A percentile compares a stretch with the other conserved stretches of the same genome.
phyloP scores from a whole-genome alignment of 164 flowering plant genomes.

The Malania oleifera region DNA sequence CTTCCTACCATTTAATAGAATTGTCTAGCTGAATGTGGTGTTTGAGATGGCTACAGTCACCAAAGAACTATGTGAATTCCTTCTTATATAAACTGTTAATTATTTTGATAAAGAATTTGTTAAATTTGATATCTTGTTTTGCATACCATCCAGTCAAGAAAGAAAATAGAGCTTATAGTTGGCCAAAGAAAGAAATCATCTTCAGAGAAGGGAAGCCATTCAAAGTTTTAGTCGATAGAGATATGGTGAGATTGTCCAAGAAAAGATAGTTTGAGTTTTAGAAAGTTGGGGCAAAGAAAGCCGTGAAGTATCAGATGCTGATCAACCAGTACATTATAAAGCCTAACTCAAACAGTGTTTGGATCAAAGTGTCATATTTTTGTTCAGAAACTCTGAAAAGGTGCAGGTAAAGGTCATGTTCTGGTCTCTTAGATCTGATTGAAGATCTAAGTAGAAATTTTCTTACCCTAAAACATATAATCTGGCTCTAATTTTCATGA shows the following conservation, averaged over 20 bases:
- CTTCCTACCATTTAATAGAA: conserved; percentile 30
- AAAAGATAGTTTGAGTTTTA: too few relatives aligned
- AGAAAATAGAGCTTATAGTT: conserved; percentile 73
- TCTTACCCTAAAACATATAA: conserved; percentile 4
- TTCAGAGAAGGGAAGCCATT: conserved; percentile 50
- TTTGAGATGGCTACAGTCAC: conserved; percentile 30
- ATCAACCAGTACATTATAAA: conserved; percentile 48
- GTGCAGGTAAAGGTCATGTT: conserved; percentile 63
- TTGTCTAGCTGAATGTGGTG: conserved; percentile 32
- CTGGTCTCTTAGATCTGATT: conserved; percentile 24
- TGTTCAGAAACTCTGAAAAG: conserved; percentile 36
- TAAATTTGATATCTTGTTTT: conserved; percentile 36
- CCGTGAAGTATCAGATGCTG: conserved; percentile 63
- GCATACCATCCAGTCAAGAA: conserved; percentile 74
- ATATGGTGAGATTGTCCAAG: conserved; percentile 42
- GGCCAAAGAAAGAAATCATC: conserved; percentile 66
- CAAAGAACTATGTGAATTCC: conserved; percentile 14
- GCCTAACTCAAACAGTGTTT: conserved; percentile 40
- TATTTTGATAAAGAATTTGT: too few relatives aligned
- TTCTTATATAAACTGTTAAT: too few relatives aligned
- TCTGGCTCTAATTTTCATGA: background rate
- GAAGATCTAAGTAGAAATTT: conserved; percentile 12
- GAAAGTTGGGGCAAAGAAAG: conserved; percentile 61
- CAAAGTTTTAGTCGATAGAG: conserved; percentile 56
- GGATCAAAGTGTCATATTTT: conserved; percentile 47